A percentile compares a stretch with the other conserved stretches of the same genome.
These are phyloP conservation scores for Cercospora berteroae DNA, from an alignment of 2,329 filamentous ascomycete genomes.

Conservation along the genomic window DNA sequence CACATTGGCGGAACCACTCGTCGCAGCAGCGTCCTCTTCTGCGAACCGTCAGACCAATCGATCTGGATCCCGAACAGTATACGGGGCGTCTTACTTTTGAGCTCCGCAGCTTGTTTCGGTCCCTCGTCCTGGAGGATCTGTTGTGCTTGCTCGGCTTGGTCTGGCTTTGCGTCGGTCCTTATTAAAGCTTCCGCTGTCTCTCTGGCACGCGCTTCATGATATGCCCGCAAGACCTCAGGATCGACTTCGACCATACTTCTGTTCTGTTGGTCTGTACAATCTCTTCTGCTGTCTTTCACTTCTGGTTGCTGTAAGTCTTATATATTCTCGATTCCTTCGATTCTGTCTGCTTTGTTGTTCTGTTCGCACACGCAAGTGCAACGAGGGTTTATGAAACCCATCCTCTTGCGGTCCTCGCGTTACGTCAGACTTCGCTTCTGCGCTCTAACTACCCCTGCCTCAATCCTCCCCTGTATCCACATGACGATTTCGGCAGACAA, in stretches of 20 bases:
- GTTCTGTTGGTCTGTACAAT: neutral
- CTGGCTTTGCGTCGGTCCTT: constrained; percentile 7
- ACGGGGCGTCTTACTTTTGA: constrained; percentile 11
- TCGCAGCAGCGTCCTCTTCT: constrained; percentile 16
- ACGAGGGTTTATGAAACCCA: neutral
- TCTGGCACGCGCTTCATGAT: constrained; percentile 9
- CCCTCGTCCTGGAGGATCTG: constrained; percentile 8
- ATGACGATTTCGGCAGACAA: constrained; percentile 10
- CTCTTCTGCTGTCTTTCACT: neutral
- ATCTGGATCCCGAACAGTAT: constrained; percentile 6
- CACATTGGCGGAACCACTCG: constrained; percentile 1
- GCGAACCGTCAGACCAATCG: constrained; percentile 15
- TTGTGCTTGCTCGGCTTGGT: constrained; percentile 10
- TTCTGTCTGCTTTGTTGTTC: neutral
- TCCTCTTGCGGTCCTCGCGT: neutral
- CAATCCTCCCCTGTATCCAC: neutral
- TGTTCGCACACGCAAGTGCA: neutral
- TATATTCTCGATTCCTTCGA: neutral
- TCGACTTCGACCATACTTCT: constrained; percentile 9
- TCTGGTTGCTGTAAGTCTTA: neutral
- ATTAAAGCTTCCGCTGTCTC: constrained; percentile 11
- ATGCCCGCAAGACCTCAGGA: constrained; percentile 9
- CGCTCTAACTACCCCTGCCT: constrained; percentile 3
- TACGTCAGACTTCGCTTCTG: constrained; percentile 11
- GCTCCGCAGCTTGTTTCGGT: constrained; percentile 12